Conservation (phyloP, 2,329 filamentous ascomycete species). For the Penicillium sp. region DNA sequence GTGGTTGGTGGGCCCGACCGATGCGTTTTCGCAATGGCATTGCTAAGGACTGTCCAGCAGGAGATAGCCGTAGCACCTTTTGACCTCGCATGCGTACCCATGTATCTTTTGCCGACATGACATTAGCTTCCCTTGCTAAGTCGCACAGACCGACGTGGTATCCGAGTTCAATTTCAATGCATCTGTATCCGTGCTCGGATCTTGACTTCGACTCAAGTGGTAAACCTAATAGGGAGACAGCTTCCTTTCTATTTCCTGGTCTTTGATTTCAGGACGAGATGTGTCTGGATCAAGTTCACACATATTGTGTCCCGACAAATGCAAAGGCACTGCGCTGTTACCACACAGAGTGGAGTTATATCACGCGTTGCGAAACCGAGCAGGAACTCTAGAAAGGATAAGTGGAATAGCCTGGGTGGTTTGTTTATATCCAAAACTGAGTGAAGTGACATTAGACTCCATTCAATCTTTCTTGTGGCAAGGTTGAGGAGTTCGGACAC, state of each 20-base stretch:
- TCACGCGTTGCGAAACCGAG: slow-evolving; percentile 14
- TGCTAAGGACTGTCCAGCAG: neutral
- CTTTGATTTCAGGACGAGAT: neutral
- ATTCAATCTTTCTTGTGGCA: neutral
- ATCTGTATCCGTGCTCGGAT: neutral
- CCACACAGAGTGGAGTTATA: slow-evolving; percentile 30
- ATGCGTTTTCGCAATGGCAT: neutral
- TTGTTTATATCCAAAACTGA: neutral
- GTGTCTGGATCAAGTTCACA: neutral
- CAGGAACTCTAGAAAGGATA: slow-evolving; percentile 34
- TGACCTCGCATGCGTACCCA: neutral
- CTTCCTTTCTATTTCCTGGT: neutral
- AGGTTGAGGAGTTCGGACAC: slow-evolving; percentile 12
- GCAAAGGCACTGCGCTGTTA: neutral
- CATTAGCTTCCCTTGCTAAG: neutral
- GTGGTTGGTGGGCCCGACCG: neutral
- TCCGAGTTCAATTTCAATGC: neutral
- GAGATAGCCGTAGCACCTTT: neutral
- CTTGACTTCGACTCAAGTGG: neutral
- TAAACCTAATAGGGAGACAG: neutral
- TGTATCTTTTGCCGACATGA: neutral
- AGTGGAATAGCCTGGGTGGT: slow-evolving; percentile 18
- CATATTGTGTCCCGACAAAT: neutral
- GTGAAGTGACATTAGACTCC: neutral
- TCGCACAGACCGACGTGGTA: neutral